Evolutionary conservation across 2,329 filamentous ascomycete genomes (phyloP).

Genomic region (Rhynchosporium secalis): DNA sequence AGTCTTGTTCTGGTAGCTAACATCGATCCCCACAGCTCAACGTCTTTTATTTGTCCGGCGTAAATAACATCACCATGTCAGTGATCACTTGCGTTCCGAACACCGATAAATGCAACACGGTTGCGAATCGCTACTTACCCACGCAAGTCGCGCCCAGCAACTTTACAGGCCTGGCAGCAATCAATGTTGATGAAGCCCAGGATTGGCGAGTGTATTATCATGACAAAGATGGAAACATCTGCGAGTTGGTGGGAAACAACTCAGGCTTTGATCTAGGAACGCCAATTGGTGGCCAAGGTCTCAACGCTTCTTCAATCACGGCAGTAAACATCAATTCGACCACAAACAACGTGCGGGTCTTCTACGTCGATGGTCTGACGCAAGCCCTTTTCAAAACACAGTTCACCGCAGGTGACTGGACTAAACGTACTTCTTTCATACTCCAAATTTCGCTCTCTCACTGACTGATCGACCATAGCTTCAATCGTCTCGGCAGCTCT

Average conservation of each 20-base stretch:
- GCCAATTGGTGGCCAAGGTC: slow-evolving; percentile 24
- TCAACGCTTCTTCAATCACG: slow-evolving; percentile 28
- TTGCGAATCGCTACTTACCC: slow-evolving; percentile 24
- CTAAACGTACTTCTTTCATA: slow-evolving; percentile 24
- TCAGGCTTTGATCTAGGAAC: slow-evolving; percentile 29
- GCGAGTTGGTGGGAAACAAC: slow-evolving; percentile 27
- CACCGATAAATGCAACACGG: slow-evolving; percentile 26
- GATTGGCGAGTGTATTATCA: slow-evolving; percentile 33
- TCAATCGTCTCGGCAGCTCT: slow-evolving; percentile 17
- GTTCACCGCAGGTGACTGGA: slow-evolving; percentile 27
- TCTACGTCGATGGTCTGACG: slow-evolving; percentile 27
- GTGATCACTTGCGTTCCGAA: slow-evolving; percentile 27
- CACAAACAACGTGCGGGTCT: slow-evolving; percentile 32
- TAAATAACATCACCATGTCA: slow-evolving; percentile 29
- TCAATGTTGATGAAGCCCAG: slow-evolving; percentile 30
- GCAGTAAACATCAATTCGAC: slow-evolving; percentile 31
- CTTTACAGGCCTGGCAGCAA: slow-evolving; percentile 28
- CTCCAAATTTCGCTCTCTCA: not conserved
- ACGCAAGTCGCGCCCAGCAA: slow-evolving; percentile 22
- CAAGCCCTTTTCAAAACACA: slow-evolving; percentile 25
- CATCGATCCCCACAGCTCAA: slow-evolving; percentile 22
- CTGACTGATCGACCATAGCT: slow-evolving; percentile 15
- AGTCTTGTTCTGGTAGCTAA: not conserved
- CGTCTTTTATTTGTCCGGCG: slow-evolving; percentile 30
- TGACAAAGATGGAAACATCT: slow-evolving; percentile 26